A percentile compares a stretch with the other conserved stretches of the same genome.
Conservation (phyloP, 108 stramenopile species). For the Seminavis robusta region DNA sequence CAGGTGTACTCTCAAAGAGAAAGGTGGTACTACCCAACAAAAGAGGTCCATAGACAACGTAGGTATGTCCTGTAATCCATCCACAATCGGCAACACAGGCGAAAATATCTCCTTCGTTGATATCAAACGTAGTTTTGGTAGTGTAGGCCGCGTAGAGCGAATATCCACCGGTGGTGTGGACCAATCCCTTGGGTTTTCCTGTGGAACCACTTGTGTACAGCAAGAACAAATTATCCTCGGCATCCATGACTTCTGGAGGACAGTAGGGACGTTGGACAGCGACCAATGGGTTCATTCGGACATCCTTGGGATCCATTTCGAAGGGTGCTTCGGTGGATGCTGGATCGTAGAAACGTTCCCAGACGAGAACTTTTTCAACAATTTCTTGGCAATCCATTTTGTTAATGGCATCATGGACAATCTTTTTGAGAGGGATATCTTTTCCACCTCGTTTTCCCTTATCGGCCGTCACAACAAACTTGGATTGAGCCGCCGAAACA, state of each 20-base stretch:
- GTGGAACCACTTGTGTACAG: slow-evolving; percentile 98
- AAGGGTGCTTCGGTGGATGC: slow-evolving; percentile 16
- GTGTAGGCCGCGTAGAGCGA: slow-evolving; percentile 87
- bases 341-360: slow-evolving; percentile 60
- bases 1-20: slow-evolving; percentile 93
- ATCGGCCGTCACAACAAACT: slow-evolving; percentile 86
- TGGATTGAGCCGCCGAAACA: slow-evolving; percentile 76
- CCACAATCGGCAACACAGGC: slow-evolving; percentile 97
- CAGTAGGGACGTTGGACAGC: slow-evolving; percentile 91
- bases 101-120: slow-evolving; percentile 82
- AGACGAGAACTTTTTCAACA: slow-evolving; percentile 86
- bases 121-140: slow-evolving; percentile 78
- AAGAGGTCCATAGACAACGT: slow-evolving; percentile 95
- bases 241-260: slow-evolving; percentile 92
- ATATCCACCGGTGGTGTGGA: slow-evolving; percentile 96
- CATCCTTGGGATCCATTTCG: slow-evolving; percentile 63
- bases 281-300: slow-evolving; percentile 83
- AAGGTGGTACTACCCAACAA: slow-evolving; percentile 91
- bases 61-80: slow-evolving; percentile 98
- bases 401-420: slow-evolving; percentile 82
- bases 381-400: slow-evolving; percentile 55
- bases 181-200: slow-evolving; percentile 91
- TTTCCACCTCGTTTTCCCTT: slow-evolving; percentile 81
- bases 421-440: slow-evolving; percentile 80
- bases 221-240: slow-evolving; percentile 94